These are phyloP conservation scores for Jackrogersella multiformis DNA, from an alignment of 495 filamentous ascomycete species.

Conservation along the genomic window DNA sequence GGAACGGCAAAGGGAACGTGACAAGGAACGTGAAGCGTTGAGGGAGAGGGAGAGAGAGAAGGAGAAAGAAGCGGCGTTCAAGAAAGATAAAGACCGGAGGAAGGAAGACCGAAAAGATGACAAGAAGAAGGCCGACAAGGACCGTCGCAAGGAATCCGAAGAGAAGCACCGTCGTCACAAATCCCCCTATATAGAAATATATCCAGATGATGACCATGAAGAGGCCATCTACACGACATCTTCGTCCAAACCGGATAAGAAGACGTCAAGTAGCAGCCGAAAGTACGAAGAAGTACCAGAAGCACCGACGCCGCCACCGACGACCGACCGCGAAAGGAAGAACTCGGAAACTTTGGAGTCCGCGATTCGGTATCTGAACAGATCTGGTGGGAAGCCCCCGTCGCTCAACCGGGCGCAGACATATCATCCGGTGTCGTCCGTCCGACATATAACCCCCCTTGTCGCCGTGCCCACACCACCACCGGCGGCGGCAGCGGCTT, in stretches of 20 bases:
- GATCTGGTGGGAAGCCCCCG: conserved; percentile 39
- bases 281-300: conserved; percentile 49
- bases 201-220: conserved; percentile 41
- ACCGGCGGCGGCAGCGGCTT: conserved; percentile 36
- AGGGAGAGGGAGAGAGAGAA: conserved; percentile 44
- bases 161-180: conserved; percentile 50
- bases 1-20: conserved; percentile 36
- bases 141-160: conserved; percentile 48
- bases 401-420: conserved; percentile 44
- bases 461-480: conserved; percentile 49
- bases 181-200: conserved; percentile 47
- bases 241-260: conserved; percentile 50
- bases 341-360: conserved; percentile 38
- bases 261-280: conserved; percentile 52
- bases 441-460: conserved; percentile 46
- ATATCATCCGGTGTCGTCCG: conserved; percentile 31
- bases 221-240: conserved; percentile 37
- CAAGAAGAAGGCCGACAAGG: conserved; percentile 48
- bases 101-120: conserved; percentile 45
- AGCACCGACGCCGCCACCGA: conserved; percentile 17
- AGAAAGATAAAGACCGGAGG: conserved; percentile 39
- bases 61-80: conserved; percentile 30
- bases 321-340: conserved; percentile 42
- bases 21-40: conserved; percentile 38
- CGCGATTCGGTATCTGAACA: conserved; percentile 42